These are phyloP conservation scores for Postia placenta DNA, from an alignment of 768 basidiomycete species.

Conservation along the genomic window DNA sequence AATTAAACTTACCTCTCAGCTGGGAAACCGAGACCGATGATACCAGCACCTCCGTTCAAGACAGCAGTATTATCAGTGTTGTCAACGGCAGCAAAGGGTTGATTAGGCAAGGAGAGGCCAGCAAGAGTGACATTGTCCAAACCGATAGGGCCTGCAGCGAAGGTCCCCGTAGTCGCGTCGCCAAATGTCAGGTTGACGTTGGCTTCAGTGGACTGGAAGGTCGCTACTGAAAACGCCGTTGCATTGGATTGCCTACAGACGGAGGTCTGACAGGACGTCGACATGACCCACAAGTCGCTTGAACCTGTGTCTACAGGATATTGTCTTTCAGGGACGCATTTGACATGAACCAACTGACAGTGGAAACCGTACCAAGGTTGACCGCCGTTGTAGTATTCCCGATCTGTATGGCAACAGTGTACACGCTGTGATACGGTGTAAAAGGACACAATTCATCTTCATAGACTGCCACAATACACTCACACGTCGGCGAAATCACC, in stretches of 20 bases:
- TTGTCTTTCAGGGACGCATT: not conserved
- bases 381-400: slow-evolving; percentile 49
- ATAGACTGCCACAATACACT: slow-evolving; percentile 23
- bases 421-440: slow-evolving; percentile 39
- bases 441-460: not conserved
- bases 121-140: slow-evolving; percentile 52
- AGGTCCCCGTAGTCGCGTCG: slow-evolving; percentile 65
- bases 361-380: slow-evolving; percentile 48
- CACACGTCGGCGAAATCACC: slow-evolving; percentile 64
- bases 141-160: slow-evolving; percentile 62
- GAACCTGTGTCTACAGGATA: slow-evolving; percentile 63
- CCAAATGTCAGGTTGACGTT: slow-evolving; percentile 55
- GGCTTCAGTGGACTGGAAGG: slow-evolving; percentile 41
- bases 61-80: slow-evolving; percentile 65
- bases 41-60: slow-evolving; percentile 55
- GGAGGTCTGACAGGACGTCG: slow-evolving; percentile 42
- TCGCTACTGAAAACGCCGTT: slow-evolving; percentile 41
- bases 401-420: slow-evolving; percentile 54
- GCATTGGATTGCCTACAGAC: slow-evolving; percentile 32
- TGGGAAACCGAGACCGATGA: slow-evolving; percentile 74
- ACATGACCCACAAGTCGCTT: slow-evolving; percentile 72
- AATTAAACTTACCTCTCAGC: slow-evolving; percentile 49
- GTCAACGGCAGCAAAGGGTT: slow-evolving; percentile 64
- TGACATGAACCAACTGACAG: not conserved
- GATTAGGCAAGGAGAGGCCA: slow-evolving; percentile 41